Evolutionary conservation across 352 stramenopile genomes (phyloP).

Genomic region (Phytophthora aleatoria): DNA sequence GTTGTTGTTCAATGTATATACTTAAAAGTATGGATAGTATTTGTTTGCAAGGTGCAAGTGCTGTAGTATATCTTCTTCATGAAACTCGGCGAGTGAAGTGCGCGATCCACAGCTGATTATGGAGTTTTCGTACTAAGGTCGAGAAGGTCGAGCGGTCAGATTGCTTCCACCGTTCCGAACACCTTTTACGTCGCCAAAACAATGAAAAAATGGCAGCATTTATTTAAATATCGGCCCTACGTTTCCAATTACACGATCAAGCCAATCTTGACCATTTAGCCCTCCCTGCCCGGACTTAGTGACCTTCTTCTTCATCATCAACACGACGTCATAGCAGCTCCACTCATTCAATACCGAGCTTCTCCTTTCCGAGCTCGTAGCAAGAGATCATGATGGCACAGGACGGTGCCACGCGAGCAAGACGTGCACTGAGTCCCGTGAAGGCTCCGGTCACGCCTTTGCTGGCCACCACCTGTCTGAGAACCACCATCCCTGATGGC

Average conservation of each 20-base stretch:
- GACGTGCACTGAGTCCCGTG: conserved; percentile 65
- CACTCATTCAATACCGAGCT: conserved; percentile 55
- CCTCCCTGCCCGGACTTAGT: conserved; percentile 13
- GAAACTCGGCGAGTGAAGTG: too few relatives aligned
- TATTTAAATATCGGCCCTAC: conserved; percentile 32
- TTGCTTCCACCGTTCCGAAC: background rate
- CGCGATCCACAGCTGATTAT: too few relatives aligned
- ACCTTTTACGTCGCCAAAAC: background rate
- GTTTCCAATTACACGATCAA: conserved; percentile 4
- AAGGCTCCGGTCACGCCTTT: conserved; percentile 59
- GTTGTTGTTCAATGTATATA: too few relatives aligned
- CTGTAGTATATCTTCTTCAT: too few relatives aligned
- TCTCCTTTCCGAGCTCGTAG: conserved; percentile 83
- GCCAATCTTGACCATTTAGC: conserved; percentile 15
- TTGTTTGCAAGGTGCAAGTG: too few relatives aligned
- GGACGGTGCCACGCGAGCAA: conserved; percentile 73
- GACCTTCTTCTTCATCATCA: conserved; percentile 2
- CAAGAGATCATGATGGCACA: conserved; percentile 90
- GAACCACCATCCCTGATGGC: conserved; percentile 41
- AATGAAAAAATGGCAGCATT: background rate
- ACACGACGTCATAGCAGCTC: conserved; percentile 1
- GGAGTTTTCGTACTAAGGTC: too few relatives aligned
- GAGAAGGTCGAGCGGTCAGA: background rate
- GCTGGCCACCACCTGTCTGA: conserved; percentile 56
- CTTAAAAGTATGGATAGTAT: too few relatives aligned